Conservation (phyloP, 768 basidiomycete genomes). For the Termitomyces sp. region DNA sequence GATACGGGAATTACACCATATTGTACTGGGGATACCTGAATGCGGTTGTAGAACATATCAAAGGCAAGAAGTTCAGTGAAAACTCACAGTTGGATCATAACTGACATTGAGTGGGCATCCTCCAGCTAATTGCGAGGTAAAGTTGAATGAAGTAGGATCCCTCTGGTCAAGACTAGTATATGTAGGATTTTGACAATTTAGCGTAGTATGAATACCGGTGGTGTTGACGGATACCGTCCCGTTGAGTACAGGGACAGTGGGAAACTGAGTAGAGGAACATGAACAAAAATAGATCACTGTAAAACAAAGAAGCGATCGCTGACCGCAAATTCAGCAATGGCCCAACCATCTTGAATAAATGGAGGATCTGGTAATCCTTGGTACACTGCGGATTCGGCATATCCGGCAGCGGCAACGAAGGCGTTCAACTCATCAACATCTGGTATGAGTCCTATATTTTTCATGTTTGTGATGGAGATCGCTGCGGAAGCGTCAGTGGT, state of each 20-base stretch:
- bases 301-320: constrained; percentile 3
- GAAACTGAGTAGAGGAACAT: constrained; percentile 29
- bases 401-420: constrained; percentile 59
- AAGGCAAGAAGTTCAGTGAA: not conserved
- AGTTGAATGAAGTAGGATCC: constrained; percentile 14
- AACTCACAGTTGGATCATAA: constrained; percentile 33
- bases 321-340: constrained; percentile 49
- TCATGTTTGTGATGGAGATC: constrained; percentile 34
- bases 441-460: constrained; percentile 39
- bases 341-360: constrained; percentile 48
- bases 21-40: constrained; percentile 36
- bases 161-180: constrained; percentile 18
- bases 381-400: constrained; percentile 39
- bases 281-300: not conserved
- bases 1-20: constrained; percentile 41
- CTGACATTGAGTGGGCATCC: constrained; percentile 37
- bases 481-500: constrained; percentile 20
- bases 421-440: constrained; percentile 39
- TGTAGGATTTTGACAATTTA: constrained; percentile 42
- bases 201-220: constrained; percentile 40
- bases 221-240: constrained; percentile 49
- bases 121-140: constrained; percentile 39
- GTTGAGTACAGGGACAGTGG: constrained; percentile 38
- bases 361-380: constrained; percentile 51
- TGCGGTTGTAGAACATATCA: not conserved